These are phyloP conservation scores for Alternaria incomplexa DNA, from an alignment of 2,329 filamentous ascomycete species.

Conservation along the genomic window DNA sequence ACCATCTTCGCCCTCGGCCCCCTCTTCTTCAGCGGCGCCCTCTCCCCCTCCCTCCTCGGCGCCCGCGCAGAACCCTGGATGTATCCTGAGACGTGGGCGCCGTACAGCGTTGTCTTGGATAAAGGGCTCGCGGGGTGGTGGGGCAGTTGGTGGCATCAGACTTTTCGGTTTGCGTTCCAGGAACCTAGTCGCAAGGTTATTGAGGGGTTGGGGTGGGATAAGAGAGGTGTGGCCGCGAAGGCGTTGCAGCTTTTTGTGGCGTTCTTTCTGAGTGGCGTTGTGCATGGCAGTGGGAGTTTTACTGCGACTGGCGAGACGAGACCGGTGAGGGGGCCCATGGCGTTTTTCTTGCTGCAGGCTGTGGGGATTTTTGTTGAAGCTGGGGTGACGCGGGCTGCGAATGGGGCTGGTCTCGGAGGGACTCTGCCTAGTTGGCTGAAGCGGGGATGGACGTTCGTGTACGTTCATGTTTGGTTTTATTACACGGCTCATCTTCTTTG, in stretches of 20 bases:
- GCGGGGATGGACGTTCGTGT: slow-evolving; percentile 65
- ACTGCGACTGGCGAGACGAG: slow-evolving; percentile 63
- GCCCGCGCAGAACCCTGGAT: slow-evolving; percentile 66
- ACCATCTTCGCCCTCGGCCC: slow-evolving; percentile 67
- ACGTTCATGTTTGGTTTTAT: slow-evolving; percentile 71
- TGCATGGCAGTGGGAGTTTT: slow-evolving; percentile 75
- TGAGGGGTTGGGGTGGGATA: slow-evolving; percentile 33
- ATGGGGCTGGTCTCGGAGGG: slow-evolving; percentile 39
- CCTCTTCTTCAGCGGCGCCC: slow-evolving; percentile 64
- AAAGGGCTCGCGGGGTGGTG: slow-evolving; percentile 81
- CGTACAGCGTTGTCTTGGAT: slow-evolving; percentile 63
- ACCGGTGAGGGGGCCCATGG: slow-evolving; percentile 59
- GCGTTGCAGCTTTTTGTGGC: slow-evolving; percentile 57
- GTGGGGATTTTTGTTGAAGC: slow-evolving; percentile 68
- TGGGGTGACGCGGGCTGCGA: slow-evolving; percentile 30
- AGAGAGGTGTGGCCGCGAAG: slow-evolving; percentile 45
- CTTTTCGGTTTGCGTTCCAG: slow-evolving; percentile 76
- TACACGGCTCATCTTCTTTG: slow-evolving; percentile 69
- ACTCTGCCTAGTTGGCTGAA: slow-evolving; percentile 55
- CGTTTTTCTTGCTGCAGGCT: slow-evolving; percentile 77
- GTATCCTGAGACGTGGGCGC: slow-evolving; percentile 65
- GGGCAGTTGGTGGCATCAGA: slow-evolving; percentile 90
- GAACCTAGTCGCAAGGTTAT: slow-evolving; percentile 62
- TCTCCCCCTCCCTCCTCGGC: slow-evolving; percentile 66
- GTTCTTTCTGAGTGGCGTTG: slow-evolving; percentile 69